Evolutionary conservation across 805 yeast genomes (phyloP), one percentile per base, ranked within the genome.

Genomic region (Barnettozyma wickerhamii): DNA sequence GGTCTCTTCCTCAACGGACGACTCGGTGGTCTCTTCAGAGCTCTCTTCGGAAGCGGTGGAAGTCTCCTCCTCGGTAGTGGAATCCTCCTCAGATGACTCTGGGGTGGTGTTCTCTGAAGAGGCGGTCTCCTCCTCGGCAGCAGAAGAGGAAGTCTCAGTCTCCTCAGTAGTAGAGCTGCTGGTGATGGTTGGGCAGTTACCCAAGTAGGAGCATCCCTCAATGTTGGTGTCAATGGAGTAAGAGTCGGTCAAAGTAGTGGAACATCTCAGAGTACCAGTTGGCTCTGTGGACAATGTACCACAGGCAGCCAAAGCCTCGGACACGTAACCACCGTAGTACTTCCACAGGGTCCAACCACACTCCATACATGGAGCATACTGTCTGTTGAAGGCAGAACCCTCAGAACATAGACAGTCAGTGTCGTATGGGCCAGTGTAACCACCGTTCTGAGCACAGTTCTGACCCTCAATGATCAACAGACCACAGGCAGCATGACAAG

Each of bases 261-360:
- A 37, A 30, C 45, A 42, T 42, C 45, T 42, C 28, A 34, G 18
- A 23, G 42, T 39, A 19, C 42, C 42, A 17, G 42, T 39, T 39
- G 42, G 42, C 24, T 48, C 50, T 19, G 63, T 56, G 18, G 50
- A 31, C 15, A 41, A 35, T 15, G 46, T 35, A 32, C 31, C 26
- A 51, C 66, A 61, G 21, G 47, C 58, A n/a, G 47, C 49, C 31
- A 61, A 50, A 30, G 64, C 52, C 19, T 53, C 40, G 13, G 52
- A 43, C 42, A 61, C 51, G 48, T 39, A 61, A 2, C 31, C 10
- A 19, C 60, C 57, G 48, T 61, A 61, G 45, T 60, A 56, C 21
- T 30, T 30, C 64, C 64, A 61, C 38, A 61, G 43, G 45, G 62
- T 57, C 61, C 65, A 61, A 37, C 64, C 65, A 55, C 66, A 62